Base-by-base conservation (phyloP, 2,329 filamentous ascomycete species). In the Paraconiothyrium brasiliense region DNA sequence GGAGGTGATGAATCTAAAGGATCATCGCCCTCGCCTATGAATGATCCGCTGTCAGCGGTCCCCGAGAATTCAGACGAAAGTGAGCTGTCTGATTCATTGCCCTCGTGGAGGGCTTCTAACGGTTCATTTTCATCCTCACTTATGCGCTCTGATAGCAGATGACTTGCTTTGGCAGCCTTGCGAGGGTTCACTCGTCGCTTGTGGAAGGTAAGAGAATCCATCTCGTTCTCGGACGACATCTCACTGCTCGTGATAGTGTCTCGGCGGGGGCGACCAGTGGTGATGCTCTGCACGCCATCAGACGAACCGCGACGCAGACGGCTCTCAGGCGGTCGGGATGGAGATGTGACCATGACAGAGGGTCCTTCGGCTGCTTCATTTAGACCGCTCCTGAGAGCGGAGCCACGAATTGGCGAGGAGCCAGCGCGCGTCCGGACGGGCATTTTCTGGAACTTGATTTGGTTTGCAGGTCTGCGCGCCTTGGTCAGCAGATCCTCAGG, bases 371-470 rank as follows among this genome's bases (percentile, higher is more conserved):
- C 78, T 61, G 85, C 68, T 30, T 76, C 75, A 32, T 69, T 64
- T 14, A 77, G 87, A 16, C 89, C 89, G 14, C 85, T 87, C 67
- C 92, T 89, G 39, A 78, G 59, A 22, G 73, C 69, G 13, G 76
- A 78, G 41, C 75, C 75, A 24, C 68, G 76, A 41, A 92, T 89
- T 3, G 94, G 94, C 51, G 94, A 97, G 0, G 94, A 97, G 11
- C 92, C 94, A 30, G 94, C 92, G 59, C 94, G 89, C 67, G 89
- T 89, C 34, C 94, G 88, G 47, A 97, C 86, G 1, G 95, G 94
- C 92, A 97, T 94, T 80, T 98, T 98, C 52, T 91, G 89, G 79
- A 99, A 99, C 74, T 94, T 94, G 76, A 98, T 97, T 77, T 96
- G 92, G 75, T 96, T 92, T 2, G 91, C 90, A 48, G 92, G 90